Base-by-base conservation (phyloP, 1,139 yeast species). In the Saccharomycopsis hybrid region DNA sequence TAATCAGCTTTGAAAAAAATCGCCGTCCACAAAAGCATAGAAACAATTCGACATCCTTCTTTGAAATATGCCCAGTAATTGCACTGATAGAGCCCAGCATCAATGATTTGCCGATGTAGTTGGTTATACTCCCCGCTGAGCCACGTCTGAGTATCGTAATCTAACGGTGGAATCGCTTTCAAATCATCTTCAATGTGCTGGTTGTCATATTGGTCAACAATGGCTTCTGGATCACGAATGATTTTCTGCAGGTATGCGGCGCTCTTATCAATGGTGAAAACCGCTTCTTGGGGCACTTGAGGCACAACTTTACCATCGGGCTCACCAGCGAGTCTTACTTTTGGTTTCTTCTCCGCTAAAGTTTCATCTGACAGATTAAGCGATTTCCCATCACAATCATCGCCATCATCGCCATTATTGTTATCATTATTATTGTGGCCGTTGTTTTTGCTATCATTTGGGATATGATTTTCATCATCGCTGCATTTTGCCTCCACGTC, bases 21-120 rank as follows among this genome's bases (percentile, higher is more conserved):
- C 48, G 76, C 70, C 1, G 85, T 68, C 51, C 73, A 70, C 3
- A 74, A 58, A 48, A 82, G 74, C 42, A 88, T 66, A 0, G 79
- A 60, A 1, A 68, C 58, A 49, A 87, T 83, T 56, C 94, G 77
- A 35, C 78, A 63, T 8, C 78, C 64, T 60, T 88, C 96, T 47
- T 84, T 68, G 24, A 70, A 76, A 61, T 88, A 88, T 49, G 77
- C 78, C 76, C 82, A 73, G 63, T 86, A 88, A 55, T 79, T 73
- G 64, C 96, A 87, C 42, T 82, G 68, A 62, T 86, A 88, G 46
- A 76, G 74, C 0, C 88, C 89, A 29, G 73, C 76, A 1, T 70
- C 70, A 8, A 73, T 74, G 37, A 88, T 62, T 31, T 67, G 62
- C n/a, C 72, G 65, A 61, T 85, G 92, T 39, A 88, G 68, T 48